phyloP scores from a whole-genome alignment of 768 basidiomycete species.

The Lentinula edodes region DNA sequence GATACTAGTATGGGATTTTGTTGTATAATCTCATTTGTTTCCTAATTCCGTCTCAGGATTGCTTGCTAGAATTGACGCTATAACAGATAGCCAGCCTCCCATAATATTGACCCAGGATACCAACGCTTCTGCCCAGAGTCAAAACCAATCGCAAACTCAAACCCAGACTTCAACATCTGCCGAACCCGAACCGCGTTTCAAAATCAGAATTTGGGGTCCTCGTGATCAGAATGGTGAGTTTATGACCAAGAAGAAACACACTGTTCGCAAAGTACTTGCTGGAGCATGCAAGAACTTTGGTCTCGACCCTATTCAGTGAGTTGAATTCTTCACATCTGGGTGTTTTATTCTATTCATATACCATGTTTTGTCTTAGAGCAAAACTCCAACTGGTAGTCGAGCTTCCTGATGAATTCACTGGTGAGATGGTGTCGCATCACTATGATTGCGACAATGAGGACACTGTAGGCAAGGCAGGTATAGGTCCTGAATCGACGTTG shows the following conservation, averaged over 20 bases:
- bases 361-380: background rate
- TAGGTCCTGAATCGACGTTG: background rate
- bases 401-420: background rate
- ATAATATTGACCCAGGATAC: background rate
- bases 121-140: background rate
- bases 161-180: background rate
- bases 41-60: background rate
- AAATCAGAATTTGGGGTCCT: conserved; percentile 1
- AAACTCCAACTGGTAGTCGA: background rate
- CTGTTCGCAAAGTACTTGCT: background rate
- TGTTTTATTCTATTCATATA: background rate
- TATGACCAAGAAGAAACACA: conserved; percentile 5
- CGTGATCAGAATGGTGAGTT: background rate
- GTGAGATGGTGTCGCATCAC: background rate
- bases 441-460: conserved; percentile 1
- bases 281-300: conserved; percentile 2
- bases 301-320: background rate
- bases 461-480: conserved; percentile 1
- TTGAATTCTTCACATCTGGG: background rate
- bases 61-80: background rate
- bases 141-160: background rate
- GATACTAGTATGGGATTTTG: background rate
- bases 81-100: background rate
- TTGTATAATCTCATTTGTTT: background rate
- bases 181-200: background rate